Conservation (phyloP, 495 filamentous ascomycete species). For the Melanomma pulvis-pyrius region DNA sequence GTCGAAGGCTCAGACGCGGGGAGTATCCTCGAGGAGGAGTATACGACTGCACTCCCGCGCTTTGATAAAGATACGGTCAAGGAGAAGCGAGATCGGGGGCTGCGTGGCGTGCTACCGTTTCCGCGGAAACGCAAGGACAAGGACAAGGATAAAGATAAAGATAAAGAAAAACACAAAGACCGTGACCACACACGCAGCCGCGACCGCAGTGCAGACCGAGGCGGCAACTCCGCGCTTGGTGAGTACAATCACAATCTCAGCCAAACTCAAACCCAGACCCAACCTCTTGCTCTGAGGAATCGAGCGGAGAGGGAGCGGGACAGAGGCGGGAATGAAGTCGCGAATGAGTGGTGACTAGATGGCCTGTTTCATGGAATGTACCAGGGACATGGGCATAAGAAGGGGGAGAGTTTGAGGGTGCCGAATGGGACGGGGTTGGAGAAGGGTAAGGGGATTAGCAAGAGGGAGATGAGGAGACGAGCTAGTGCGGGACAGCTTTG, state of each 20-base stretch:
- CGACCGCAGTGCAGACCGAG: not conserved
- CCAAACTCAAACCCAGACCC: no score
- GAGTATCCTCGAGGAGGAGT: slow-evolving; percentile 21
- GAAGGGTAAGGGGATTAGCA: not conserved
- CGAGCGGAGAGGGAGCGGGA: slow-evolving; percentile 19
- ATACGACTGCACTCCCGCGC: slow-evolving; percentile 34
- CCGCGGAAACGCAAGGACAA: slow-evolving; percentile 24
- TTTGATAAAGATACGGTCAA: slow-evolving; percentile 29
- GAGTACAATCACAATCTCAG: slow-evolving; percentile 1
- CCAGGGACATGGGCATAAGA: not conserved
- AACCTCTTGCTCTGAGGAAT: no score
- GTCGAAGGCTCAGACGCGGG: slow-evolving; percentile 26
- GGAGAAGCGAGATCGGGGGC: slow-evolving; percentile 25
- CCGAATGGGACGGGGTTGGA: not conserved
- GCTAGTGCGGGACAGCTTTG: slow-evolving; percentile 12
- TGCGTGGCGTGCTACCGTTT: slow-evolving; percentile 38
- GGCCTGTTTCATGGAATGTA: slow-evolving; percentile 25
- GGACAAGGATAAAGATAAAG: slow-evolving; percentile 23
- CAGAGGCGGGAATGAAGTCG: slow-evolving; percentile 10
- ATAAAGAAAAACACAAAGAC: slow-evolving; percentile 29
- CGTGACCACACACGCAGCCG: slow-evolving; percentile 7
- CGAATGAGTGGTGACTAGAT: slow-evolving; percentile 27
- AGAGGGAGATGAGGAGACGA: slow-evolving; percentile 4
- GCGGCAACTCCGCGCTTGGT: slow-evolving; percentile 5
- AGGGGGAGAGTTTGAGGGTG: not conserved